Evolutionary conservation across 1,284 basidiomycete genomes (phyloP), one percentile per base, ranked within the genome.

Genomic region (Trametes pubescens): DNA sequence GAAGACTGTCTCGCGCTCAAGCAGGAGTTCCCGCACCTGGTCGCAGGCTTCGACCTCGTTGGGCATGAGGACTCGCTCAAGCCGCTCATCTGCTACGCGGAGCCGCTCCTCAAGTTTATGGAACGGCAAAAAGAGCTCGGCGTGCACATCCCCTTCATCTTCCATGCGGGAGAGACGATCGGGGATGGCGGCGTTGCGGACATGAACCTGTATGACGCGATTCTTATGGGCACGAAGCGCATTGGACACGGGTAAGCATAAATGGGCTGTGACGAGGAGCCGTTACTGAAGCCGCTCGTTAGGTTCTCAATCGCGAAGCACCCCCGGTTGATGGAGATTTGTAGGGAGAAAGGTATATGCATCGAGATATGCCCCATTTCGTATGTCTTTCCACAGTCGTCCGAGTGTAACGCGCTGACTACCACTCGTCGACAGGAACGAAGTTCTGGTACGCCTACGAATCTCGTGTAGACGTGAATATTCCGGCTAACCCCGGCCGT

Each of bases 21-120:
- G 74, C 85, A 89, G 71, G 83, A 87, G 65, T 94, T 91, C 71
- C 91, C 91, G 10, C 83, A 91, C 67, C 76, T 92, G 55, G 89
- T 94, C 58, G 84, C 86, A 32, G 90, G 91, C 1, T 94, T 94
- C 69, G 92, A 94, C 77, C 81, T 94, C 21, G 92, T 93, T 13
- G 92, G 92, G 7, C 82, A 90, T 65, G 92, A 94, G 71, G 89
- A 93, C 70, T 77, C 79, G 2, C 72, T 87, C 16, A 79, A 80
- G 24, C 88, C 92, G 18, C 80, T 93, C 34, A 84, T 81, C 11
- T 80, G 89, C 69, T 94, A 93, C 73, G 73, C 88, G 29, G 83
- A 86, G 37, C 82, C 84, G 16, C 79, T 94, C 18, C 77, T 90
- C 7, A 78, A 79, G 34, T 93, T 93, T 78, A 79, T 82, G 46